These are phyloP conservation scores for Globisporangium barbulae DNA, from an alignment of 352 stramenopile species.

Conservation along the genomic window DNA sequence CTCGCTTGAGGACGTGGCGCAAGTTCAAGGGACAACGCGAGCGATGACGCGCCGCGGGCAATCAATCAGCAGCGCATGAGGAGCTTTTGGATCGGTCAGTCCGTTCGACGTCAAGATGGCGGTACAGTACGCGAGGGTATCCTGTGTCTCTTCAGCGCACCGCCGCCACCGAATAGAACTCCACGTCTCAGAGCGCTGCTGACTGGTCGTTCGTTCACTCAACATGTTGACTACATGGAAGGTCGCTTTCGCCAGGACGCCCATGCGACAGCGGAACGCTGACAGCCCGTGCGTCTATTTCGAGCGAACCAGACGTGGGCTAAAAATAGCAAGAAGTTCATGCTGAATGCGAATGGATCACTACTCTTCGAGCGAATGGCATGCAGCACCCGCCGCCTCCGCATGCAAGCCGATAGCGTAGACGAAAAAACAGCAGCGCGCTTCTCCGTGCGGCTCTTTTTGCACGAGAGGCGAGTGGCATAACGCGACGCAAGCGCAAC, in stretches of 20 bases:
- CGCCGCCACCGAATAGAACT: background rate
- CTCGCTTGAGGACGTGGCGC: background rate
- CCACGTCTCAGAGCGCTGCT: background rate
- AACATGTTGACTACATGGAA: background rate
- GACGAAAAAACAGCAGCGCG: background rate
- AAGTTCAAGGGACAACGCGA: conserved; percentile 5
- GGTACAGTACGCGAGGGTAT: background rate
- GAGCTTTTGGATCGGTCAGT: background rate
- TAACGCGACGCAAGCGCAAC: background rate
- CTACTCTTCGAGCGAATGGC: background rate
- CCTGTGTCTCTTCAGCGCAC: background rate
- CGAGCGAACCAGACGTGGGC: background rate
- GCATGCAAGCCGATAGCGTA: background rate
- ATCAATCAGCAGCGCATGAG: background rate
- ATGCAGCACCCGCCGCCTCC: background rate
- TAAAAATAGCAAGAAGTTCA: background rate
- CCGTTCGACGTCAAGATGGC: background rate
- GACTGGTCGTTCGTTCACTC: background rate
- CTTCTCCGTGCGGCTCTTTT: background rate
- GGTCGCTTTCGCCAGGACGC: background rate
- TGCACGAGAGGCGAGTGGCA: background rate
- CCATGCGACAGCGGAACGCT: background rate
- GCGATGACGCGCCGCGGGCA: conserved; percentile 4
- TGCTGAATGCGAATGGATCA: background rate
- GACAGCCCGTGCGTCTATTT: background rate